Evolutionary conservation across 2,329 filamentous ascomycete species (phyloP).

Genomic region (Sclerotinia borealis): DNA sequence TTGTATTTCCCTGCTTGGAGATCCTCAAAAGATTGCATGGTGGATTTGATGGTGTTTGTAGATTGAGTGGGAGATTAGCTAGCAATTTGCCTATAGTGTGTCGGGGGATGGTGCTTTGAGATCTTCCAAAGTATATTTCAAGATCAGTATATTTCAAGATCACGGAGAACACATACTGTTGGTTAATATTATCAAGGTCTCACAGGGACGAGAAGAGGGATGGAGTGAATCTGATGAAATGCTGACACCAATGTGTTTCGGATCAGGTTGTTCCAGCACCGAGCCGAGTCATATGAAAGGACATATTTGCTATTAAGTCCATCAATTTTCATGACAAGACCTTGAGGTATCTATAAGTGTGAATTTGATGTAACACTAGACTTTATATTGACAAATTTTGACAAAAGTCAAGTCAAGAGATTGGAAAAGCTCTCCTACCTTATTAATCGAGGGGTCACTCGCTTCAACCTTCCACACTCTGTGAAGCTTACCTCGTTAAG

Average conservation of each 20-base stretch:
- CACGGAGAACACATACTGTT: not conserved
- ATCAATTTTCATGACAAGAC: not conserved
- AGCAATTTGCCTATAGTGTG: not conserved
- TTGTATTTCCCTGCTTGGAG: conserved; percentile 25
- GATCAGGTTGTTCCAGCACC: conserved; percentile 5
- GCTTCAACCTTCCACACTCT: conserved; percentile 8
- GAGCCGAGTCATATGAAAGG: not conserved
- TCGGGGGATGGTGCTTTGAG: not conserved
- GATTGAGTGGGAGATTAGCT: not conserved
- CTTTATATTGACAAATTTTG: not conserved
- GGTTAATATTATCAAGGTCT: not conserved
- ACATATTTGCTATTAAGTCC: not conserved
- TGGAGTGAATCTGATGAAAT: not conserved
- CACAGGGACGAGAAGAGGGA: not conserved
- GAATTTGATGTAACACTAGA: not conserved
- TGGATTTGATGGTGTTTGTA: not conserved
- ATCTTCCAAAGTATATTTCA: not conserved
- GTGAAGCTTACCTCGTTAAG: not conserved
- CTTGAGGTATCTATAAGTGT: not conserved
- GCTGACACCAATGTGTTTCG: not conserved
- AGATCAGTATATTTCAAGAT: not conserved
- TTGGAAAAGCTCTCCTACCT: too few species aligned
- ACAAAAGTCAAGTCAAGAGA: not conserved
- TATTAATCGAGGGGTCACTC: not conserved
- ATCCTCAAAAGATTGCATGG: conserved; percentile 23